Evolutionary conservation across 2,329 filamentous ascomycete genomes (phyloP).

Genomic region (Pseudogymnoascus pannorum): DNA sequence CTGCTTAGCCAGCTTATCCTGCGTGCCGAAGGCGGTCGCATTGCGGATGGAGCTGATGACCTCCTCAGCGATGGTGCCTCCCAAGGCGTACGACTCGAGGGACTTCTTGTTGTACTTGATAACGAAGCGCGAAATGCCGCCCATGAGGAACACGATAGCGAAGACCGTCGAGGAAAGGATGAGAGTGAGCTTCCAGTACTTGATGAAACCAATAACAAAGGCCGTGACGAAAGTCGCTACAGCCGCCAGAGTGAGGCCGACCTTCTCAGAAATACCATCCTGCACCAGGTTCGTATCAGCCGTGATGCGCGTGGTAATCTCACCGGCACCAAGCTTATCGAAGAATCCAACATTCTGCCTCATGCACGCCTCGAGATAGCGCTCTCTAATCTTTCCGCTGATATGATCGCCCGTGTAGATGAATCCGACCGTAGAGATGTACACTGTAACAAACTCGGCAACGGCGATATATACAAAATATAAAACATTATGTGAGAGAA

Average conservation of each 20-base stretch:
- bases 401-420: constrained; percentile 82
- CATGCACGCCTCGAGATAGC: constrained; percentile 78
- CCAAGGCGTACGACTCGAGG: constrained; percentile 71
- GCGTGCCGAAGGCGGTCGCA: constrained; percentile 85
- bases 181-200: constrained; percentile 87
- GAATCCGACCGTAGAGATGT: constrained; percentile 78
- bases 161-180: constrained; percentile 79
- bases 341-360: constrained; percentile 88
- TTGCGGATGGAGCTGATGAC: constrained; percentile 91
- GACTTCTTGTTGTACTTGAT: constrained; percentile 74
- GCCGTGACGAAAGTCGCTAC: constrained; percentile 78
- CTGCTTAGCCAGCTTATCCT: constrained; percentile 80
- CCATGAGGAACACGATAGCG: constrained; percentile 73
- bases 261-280: constrained; percentile 87
- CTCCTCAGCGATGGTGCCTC: constrained; percentile 86
- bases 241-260: constrained; percentile 68
- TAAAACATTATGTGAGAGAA: constrained; percentile 58
- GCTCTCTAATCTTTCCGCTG: constrained; percentile 68
- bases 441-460: constrained; percentile 69
- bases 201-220: constrained; percentile 83
- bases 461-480: constrained; percentile 84
- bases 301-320: constrained; percentile 90
- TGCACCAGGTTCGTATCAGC: constrained; percentile 90
- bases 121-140: constrained; percentile 63
- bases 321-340: constrained; percentile 85